Percentiles rank a stretch among this genome's conserved stretches.
phyloP scores from a whole-genome alignment of 352 stramenopile genomes.

The Hyaloperonospora brassicae region DNA sequence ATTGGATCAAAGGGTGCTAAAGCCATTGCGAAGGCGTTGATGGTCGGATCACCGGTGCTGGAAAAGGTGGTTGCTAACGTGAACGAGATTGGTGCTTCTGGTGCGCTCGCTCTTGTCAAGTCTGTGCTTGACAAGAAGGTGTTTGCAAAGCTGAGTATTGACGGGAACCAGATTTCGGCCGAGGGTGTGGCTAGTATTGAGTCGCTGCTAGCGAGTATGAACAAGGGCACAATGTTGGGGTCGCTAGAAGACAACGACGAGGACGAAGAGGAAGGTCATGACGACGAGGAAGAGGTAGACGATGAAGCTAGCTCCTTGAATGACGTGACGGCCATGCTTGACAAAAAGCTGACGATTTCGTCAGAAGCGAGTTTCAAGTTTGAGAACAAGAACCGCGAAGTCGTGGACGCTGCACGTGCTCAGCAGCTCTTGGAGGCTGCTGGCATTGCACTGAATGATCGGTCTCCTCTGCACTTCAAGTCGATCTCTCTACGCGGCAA shows the following conservation, averaged over 20 bases:
- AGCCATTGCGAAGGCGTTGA: conserved; percentile 62
- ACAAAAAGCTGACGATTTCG: conserved; percentile 36
- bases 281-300: conserved; percentile 37
- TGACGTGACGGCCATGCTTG: conserved; percentile 32
- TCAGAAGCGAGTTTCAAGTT: conserved; percentile 15
- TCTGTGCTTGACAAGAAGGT: conserved; percentile 45
- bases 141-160: conserved; percentile 57
- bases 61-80: conserved; percentile 81
- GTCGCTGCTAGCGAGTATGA: conserved; percentile 36
- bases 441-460: too few species aligned
- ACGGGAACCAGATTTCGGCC: conserved; percentile 76
- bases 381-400: background rate
- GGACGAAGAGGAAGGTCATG: conserved; percentile 60
- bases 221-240: conserved; percentile 51
- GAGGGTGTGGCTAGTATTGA: conserved; percentile 53
- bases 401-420: background rate
- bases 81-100: conserved; percentile 86
- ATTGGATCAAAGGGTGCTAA: conserved; percentile 80
- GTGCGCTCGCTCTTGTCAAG: conserved; percentile 72
- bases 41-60: conserved; percentile 36
- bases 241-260: conserved; percentile 82
- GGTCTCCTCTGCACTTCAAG: too few species aligned
- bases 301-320: conserved; percentile 32
- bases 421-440: background rate
- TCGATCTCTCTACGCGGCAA: too few species aligned